Evolutionary conservation across 352 stramenopile genomes (phyloP), one percentile per base, ranked within the genome.

Genomic region (Thalassiosira mediterranea): DNA sequence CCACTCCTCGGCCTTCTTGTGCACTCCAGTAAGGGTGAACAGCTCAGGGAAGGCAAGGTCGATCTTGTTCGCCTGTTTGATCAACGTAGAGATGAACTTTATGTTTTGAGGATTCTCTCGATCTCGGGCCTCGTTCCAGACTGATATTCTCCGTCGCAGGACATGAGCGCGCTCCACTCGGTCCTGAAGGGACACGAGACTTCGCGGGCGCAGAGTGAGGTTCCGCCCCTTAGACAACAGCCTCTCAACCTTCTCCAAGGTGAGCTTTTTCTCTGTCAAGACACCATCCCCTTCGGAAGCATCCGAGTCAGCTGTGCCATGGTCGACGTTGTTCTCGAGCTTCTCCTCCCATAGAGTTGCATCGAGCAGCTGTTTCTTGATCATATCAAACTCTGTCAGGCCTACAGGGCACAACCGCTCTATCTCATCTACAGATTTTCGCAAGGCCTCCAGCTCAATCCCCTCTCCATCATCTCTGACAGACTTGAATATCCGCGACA

Each of bases 21-120:
- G 63, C 23, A 88, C 72, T 32, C 79, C 66, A 8, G 83, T 73
- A 4, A 90, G 65, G 48, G 72, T 78, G 0, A 63, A 53, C 2
- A 83, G 52, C 52, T 82, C 77, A 17, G 77, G 72, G 60, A 85
- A 91, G n/a, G 53, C 53, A 0, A 90, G 58, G 46, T 88, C 84
- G 26, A 90, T 51, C 53, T 83, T 79, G 26, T 87, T 84, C 3
- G 76, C 71, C 57, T 91, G 80, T 73, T 84, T 83, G 26, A 90
- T 81, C 46, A 91, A 56, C n/a, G 38, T 68, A n/a, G 63, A 76
- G 57, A 83, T 64, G 40, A 78, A 76, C 28, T 75, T 80, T 4
- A 78, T 77, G 32, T 82, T 79, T 52, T 79, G 67, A 29, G 62
- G 66, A 69, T 83, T 76, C 59, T 83, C 74, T 29, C 77, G 66